Evolutionary conservation across 1,139 yeast genomes (phyloP).

Genomic region (Geotrichum australiense): DNA sequence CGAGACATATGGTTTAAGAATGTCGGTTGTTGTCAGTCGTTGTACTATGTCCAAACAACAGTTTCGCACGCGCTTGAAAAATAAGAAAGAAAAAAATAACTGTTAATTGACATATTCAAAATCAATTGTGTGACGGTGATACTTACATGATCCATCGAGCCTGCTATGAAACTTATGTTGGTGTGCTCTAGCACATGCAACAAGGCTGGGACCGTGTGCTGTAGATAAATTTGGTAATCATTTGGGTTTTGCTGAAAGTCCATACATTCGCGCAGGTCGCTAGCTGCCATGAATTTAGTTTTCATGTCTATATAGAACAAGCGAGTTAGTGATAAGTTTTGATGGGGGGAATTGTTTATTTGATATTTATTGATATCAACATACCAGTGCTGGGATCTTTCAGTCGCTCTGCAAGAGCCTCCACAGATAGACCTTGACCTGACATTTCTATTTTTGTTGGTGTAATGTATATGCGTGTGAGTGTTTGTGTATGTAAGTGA

Average conservation of each 20-base stretch:
- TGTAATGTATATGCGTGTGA: not conserved
- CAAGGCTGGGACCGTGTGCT: slow-evolving; percentile 31
- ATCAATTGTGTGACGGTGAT: not conserved
- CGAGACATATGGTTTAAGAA: slow-evolving; percentile 64
- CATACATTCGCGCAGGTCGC: slow-evolving; percentile 78
- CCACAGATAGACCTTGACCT: slow-evolving; percentile 17
- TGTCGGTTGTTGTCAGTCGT: slow-evolving; percentile 75
- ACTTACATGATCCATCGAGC: slow-evolving; percentile 30
- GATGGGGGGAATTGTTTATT: not conserved
- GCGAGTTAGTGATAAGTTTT: slow-evolving; percentile 15
- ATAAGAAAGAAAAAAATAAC: too few relatives aligned
- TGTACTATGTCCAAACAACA: slow-evolving; percentile 73
- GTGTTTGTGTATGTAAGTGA: not conserved
- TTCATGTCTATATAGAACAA: slow-evolving; percentile 43
- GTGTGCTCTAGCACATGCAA: slow-evolving; percentile 49
- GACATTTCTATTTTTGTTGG: slow-evolving; percentile 8
- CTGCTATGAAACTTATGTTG: slow-evolving; percentile 56
- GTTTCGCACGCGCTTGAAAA: slow-evolving; percentile 60
- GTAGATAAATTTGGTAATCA: slow-evolving; percentile 52
- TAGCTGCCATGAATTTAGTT: slow-evolving; percentile 56
- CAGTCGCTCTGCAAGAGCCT: slow-evolving; percentile 22
- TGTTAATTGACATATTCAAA: slow-evolving; percentile 5
- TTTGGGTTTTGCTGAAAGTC: slow-evolving; percentile 75
- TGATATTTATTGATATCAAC: not conserved
- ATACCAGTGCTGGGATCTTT: slow-evolving; percentile 21